Base-by-base conservation (phyloP, 352 stramenopile species). In the Pythium aphanidermatum region DNA sequence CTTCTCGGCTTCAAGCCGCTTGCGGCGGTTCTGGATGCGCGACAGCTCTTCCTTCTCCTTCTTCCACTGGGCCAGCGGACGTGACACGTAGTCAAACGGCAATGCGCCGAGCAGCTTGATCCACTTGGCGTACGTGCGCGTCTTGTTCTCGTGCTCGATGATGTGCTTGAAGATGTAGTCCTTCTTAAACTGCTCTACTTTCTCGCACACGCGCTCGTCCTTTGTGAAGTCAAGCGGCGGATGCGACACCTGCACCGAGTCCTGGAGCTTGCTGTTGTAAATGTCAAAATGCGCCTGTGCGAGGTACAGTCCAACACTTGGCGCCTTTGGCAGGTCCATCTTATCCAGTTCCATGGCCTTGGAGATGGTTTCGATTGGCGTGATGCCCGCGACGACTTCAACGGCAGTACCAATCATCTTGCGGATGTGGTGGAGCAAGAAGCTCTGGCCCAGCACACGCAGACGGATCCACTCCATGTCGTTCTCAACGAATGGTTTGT, bases 391-490 rank as follows among this genome's bases (percentile, higher is more conserved):
- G 20, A 92, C 66, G 26, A 94, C 61, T 39, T 94, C 83, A 17
- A 86, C 73, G 2, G 78, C 75, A 38, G 63, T 81, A 34, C 80
- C 83, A 29, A 98, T 91, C 96, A 99, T 99, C 69, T 98, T 98
- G 34, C 96, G 92, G 55, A 99, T 98, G 64, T 98, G 95, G 60
- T 99, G 91, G 29, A 99, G 63, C 29, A 99, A 60, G 64, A 99
- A 99, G 33, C 92, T 98, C 63, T 99, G 95, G 13, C 96, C 96
- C 6, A 96, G 58, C 2, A 99, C 92, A 53, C 90, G 84, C 40
- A 98, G 70, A 2, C 86, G 88, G 45, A 98, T 86, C 95, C 95
- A 99, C 63, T 98, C 90, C 52, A 96, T 91, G 44, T 79, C 81
- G 48, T 96, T 77, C 28, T 86, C 55, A n/a, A 92, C 70, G 50